Evolutionary conservation across 768 basidiomycete genomes (phyloP), one percentile per base, ranked within the genome.

Genomic region (Terana coerulea): DNA sequence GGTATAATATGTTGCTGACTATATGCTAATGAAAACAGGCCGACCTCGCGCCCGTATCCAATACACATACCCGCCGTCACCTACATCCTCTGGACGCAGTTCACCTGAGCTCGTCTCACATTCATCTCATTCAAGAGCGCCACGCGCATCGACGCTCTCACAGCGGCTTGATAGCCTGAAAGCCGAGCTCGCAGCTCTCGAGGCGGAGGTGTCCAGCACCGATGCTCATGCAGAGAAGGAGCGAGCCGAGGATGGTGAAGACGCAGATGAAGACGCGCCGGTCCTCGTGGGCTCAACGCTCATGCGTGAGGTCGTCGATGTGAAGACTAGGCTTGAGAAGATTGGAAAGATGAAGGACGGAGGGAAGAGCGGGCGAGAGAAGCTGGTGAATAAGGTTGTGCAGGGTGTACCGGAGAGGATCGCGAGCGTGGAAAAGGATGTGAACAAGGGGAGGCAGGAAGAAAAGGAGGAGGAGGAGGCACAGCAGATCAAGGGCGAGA

Each of bases 171-270:
- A 78, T 8, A 67, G 72, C 2, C 74, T 99, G 7, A 88, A 92
- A 54, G 76, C 78, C 2, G 95, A 99, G 61, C 73, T 98, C 0
- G 67, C 78, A 0, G 77, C 90, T 25, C 75, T 99, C 3, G 95
- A 99, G 65, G 65, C 72, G 1, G 91, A 95, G 61, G 73, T 95
- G n/a, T 75, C 83, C 9, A 78, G n/a, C n/a, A n/a, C n/a, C n/a
- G n/a, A n/a, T n/a, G 29, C 6, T 19, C 30, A 46, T 3, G 29
- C n/a, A 3, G 30, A 46, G 45, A 46, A 33, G 30, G 5, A 22
- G 45, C 31, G 29, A 34, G 6, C 30, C 19, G n/a, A 11, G 7
- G n/a, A 88, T 22, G 74, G 75, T 42, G 78, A 77, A 49, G 84
- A 84, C 51, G 70, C 75, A 24, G 79, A 81, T 48, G 35, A 40